Evolutionary conservation across 805 yeast species (phyloP), one percentile per base, ranked within the genome.

Genomic region (Barnettozyma populi): DNA sequence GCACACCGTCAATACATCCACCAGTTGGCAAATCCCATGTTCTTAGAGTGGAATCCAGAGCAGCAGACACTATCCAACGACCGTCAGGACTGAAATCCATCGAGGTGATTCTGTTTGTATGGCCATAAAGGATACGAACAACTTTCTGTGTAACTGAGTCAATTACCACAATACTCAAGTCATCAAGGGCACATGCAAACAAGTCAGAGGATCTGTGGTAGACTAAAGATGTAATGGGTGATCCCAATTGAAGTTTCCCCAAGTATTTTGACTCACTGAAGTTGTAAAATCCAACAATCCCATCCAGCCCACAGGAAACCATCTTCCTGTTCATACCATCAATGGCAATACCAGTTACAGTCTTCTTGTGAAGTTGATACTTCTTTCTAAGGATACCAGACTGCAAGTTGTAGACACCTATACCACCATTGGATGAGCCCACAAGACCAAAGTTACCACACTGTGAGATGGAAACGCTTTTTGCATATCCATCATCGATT

Each of bases 21-120:
- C 99, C 98, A 1, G 97, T 86, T 37, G 98, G 98, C 50, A 94
- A 76, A 65, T 94, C 98, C 98, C 98, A 94, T 0, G 97, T 89
- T 60, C 99, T 79, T 43, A 94, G 73, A 0, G 98, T 90, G 2
- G 87, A 75, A 63, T 94, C 99, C 51, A 90, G 71, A 1, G 90
- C 76, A 1, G 87, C 82, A 21, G 94, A 80, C 8, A 94, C 82
- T 32, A 94, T 70, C 97, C 98, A 94, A 64, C 97, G 80, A 32
- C 97, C 98, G 64, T 90, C 92, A 5, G 96, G 95, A 4, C 95
- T 83, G 61, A 94, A 92, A 63, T 88, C 97, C 63, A 92, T 66
- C 1, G 87, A 76, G 0, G 97, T 90, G 54, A 94, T 82, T 59
- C 96, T 76, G 65, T 90, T 90, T 11, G 84, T 75, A 62, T 94